Percentiles rank a stretch among this genome's conserved stretches.
These are phyloP conservation scores for Microthlaspi erraticum DNA, from an alignment of 345 rosid species.

Conservation along the genomic window DNA sequence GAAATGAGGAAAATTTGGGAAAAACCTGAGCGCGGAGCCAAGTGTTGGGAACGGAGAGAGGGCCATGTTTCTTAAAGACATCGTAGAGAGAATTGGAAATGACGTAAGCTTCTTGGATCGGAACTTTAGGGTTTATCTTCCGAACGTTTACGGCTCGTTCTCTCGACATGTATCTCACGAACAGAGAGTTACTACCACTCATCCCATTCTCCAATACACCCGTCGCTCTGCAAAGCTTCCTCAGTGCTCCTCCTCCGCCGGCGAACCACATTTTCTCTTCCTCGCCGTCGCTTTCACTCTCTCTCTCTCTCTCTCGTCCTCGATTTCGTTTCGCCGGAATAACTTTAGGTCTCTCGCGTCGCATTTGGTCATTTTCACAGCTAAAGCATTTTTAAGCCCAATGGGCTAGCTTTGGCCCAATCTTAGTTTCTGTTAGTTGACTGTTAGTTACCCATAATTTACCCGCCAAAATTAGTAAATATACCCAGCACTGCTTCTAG, in stretches of 20 bases:
- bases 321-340: slow-evolving; percentile 26
- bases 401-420: slow-evolving; percentile 4
- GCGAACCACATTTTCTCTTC: slow-evolving; percentile 44
- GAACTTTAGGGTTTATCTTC: slow-evolving; percentile 92
- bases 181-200: slow-evolving; percentile 17
- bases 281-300: slow-evolving; percentile 34
- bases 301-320: neutral
- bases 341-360: slow-evolving; percentile 31
- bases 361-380: neutral
- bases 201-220: neutral
- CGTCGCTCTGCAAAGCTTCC: slow-evolving; percentile 30
- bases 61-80: slow-evolving; percentile 69
- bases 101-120: slow-evolving; percentile 78
- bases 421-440: neutral
- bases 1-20: neutral
- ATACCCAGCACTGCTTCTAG: neutral
- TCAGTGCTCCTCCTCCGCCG: slow-evolving; percentile 44
- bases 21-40: slow-evolving; percentile 81
- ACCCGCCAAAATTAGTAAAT: neutral
- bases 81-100: slow-evolving; percentile 72
- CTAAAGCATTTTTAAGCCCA: slow-evolving; percentile 7
- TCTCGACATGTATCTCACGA: slow-evolving; percentile 73
- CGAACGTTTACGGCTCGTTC: slow-evolving; percentile 76
- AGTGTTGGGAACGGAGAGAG: slow-evolving; percentile 76
- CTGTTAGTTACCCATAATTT: neutral